These are phyloP conservation scores for Globisporangium splendens DNA, from an alignment of 352 stramenopile species.

Conservation along the genomic window DNA sequence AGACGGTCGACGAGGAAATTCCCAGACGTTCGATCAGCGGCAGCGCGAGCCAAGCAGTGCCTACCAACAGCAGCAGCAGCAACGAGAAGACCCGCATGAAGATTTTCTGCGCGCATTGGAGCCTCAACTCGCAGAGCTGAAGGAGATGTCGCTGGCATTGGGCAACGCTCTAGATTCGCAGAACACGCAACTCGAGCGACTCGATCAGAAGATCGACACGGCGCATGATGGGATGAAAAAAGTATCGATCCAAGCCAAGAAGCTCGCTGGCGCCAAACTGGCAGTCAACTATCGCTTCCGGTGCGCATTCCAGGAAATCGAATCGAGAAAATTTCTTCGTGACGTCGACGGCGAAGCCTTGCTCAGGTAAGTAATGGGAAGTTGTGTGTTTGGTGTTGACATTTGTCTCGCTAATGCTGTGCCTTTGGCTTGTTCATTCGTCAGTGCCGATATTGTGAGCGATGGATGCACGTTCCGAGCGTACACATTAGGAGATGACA, in stretches of 20 bases:
- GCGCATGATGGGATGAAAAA: conserved; percentile 71
- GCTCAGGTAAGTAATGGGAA: conserved; percentile 35
- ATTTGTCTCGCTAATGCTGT: background rate
- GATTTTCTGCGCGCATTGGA: conserved; percentile 49
- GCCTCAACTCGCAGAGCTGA: conserved; percentile 60
- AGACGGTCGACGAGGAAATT: background rate
- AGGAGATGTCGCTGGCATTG: conserved; percentile 58
- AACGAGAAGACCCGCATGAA: conserved; percentile 28
- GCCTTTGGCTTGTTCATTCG: background rate
- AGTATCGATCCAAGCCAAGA: conserved; percentile 61
- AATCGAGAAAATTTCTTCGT: conserved; percentile 45
- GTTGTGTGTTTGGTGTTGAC: background rate
- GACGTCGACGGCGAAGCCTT: conserved; percentile 56
- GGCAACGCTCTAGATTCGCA: conserved; percentile 57
- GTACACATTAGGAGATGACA: conserved; percentile 73
- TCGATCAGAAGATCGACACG: conserved; percentile 61
- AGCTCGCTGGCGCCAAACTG: conserved; percentile 34
- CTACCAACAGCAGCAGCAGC: background rate
- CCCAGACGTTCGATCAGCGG: background rate
- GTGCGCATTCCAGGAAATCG: conserved; percentile 67
- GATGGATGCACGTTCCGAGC: conserved; percentile 68
- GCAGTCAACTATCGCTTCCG: conserved; percentile 52
- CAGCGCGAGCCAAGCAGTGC: background rate
- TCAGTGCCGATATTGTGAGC: conserved; percentile 59
- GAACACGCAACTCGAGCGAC: conserved; percentile 53